Conservation (phyloP, 164 flowering plant genomes). For the Piper betle region DNA sequence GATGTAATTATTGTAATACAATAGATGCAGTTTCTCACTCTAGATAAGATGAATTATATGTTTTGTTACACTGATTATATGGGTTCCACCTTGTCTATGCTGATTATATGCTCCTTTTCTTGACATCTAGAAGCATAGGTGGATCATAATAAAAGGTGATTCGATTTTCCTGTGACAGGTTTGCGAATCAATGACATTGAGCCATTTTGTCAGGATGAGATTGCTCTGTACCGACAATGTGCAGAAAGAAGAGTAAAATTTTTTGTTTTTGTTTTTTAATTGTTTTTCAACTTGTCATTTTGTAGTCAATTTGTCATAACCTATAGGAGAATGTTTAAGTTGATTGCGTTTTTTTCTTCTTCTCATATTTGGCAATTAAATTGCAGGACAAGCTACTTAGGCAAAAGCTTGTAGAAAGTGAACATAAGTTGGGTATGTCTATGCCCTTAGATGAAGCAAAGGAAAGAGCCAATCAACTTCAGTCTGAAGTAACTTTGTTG, state of each 20-base stretch:
- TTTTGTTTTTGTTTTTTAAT: neutral
- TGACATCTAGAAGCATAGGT: neutral
- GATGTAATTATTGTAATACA: neutral
- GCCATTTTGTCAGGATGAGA: slow-evolving; percentile 96
- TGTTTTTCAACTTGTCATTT: neutral
- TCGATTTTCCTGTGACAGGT: slow-evolving; percentile 29
- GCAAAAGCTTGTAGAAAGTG: slow-evolving; percentile 72
- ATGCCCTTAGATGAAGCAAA: slow-evolving; percentile 75
- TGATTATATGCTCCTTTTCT: neutral
- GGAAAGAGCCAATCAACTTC: slow-evolving; percentile 64
- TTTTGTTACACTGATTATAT: neutral
- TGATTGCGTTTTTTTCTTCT: too few species aligned
- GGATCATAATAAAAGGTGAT: neutral
- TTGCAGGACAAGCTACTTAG: slow-evolving; percentile 70
- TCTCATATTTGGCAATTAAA: neutral
- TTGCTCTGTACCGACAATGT: slow-evolving; percentile 70
- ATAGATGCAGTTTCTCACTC: neutral
- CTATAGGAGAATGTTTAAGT: neutral
- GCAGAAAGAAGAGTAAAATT: slow-evolving; percentile 72
- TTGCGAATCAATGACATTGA: slow-evolving; percentile 86
- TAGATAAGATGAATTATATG: too few species aligned
- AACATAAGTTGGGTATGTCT: slow-evolving; percentile 68
- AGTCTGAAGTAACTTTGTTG: slow-evolving; percentile 54
- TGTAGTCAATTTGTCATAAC: neutral
- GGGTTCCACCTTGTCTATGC: neutral